These are phyloP conservation scores for Piromyces finnis DNA, from an alignment of 192 early-diverging fungal genomes.

Conservation along the genomic window DNA sequence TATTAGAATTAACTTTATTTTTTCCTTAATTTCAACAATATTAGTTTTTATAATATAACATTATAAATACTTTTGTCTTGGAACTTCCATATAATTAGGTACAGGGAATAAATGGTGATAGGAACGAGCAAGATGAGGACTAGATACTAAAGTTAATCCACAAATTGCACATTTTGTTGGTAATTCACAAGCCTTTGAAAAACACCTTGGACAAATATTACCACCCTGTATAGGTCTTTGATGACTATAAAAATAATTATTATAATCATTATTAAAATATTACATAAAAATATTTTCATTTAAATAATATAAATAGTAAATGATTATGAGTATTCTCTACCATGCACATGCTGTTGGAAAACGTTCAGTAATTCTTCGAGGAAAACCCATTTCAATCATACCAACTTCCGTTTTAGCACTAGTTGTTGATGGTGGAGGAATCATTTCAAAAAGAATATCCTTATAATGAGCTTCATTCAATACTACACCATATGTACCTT, in stretches of 20 bases:
- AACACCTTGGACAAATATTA: slow-evolving; percentile 72
- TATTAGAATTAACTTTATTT: no score
- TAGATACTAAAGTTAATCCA: slow-evolving; percentile 67
- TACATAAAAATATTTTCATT: neutral
- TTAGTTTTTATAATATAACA: no score
- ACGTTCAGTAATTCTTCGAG: slow-evolving; percentile 25
- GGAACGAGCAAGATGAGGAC: slow-evolving; percentile 74
- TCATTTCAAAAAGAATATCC: slow-evolving; percentile 63
- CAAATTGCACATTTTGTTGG: slow-evolving; percentile 89
- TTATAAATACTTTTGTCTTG: slow-evolving; percentile 13
- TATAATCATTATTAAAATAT: no score
- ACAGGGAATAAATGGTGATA: slow-evolving; percentile 93
- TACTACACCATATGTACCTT: slow-evolving; percentile 63
- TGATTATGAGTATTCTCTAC: slow-evolving; percentile 7
- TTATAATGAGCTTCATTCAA: slow-evolving; percentile 65
- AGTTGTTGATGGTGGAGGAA: slow-evolving; percentile 66
- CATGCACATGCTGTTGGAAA: slow-evolving; percentile 61
- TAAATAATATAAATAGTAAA: neutral
- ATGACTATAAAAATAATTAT: slow-evolving; percentile 20
- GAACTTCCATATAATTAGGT: slow-evolving; percentile 55
- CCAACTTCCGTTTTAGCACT: slow-evolving; percentile 9
- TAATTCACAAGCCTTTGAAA: slow-evolving; percentile 63
- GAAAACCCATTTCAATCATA: slow-evolving; percentile 88
- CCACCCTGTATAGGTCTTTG: slow-evolving; percentile 47
- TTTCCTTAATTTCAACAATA: no score